phyloP scores from a whole-genome alignment of 2,329 filamentous ascomycete species.

The Aschersonia sp. region DNA sequence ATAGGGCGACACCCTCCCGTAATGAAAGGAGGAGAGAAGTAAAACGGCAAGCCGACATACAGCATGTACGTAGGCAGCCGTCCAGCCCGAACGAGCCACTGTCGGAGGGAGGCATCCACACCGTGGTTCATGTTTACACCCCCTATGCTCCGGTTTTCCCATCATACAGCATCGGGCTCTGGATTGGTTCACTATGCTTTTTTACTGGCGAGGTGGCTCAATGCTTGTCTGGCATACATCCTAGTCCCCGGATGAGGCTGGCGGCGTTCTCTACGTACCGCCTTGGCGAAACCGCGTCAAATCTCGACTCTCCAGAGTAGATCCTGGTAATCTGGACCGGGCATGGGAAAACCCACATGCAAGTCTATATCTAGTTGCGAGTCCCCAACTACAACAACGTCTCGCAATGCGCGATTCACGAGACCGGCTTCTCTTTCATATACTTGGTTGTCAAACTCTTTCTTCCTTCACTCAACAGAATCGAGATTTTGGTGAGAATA shows the following conservation, averaged over 20 bases:
- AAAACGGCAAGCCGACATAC: too few species aligned
- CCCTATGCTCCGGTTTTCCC: not conserved
- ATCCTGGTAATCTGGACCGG: slow-evolving; percentile 5
- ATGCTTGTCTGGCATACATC: slow-evolving; percentile 1
- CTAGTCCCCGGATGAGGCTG: slow-evolving; percentile 8
- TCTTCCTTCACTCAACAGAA: too few species aligned
- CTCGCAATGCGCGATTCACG: not conserved
- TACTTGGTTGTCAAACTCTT: too few species aligned
- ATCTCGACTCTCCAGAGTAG: slow-evolving; percentile 3
- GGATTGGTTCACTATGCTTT: not conserved
- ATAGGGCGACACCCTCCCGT: not conserved
- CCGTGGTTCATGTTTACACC: not conserved
- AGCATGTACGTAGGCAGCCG: slow-evolving; percentile 2
- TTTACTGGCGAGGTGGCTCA: not conserved
- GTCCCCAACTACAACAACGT: slow-evolving; percentile 5
- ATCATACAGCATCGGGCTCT: not conserved
- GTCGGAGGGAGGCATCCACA: slow-evolving; percentile 1
- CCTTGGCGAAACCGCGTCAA: slow-evolving; percentile 2
- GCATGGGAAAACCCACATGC: not conserved
- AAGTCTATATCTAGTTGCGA: slow-evolving; percentile 6
- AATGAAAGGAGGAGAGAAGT: too few species aligned
- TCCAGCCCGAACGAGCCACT: slow-evolving; percentile 3
- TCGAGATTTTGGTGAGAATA: too few species aligned
- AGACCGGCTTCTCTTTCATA: not conserved
- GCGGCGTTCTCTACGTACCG: slow-evolving; percentile 2